These are phyloP conservation scores for Hymenotorrendiella dingleyae DNA, from an alignment of 2,329 filamentous ascomycete species.

Conservation along the genomic window DNA sequence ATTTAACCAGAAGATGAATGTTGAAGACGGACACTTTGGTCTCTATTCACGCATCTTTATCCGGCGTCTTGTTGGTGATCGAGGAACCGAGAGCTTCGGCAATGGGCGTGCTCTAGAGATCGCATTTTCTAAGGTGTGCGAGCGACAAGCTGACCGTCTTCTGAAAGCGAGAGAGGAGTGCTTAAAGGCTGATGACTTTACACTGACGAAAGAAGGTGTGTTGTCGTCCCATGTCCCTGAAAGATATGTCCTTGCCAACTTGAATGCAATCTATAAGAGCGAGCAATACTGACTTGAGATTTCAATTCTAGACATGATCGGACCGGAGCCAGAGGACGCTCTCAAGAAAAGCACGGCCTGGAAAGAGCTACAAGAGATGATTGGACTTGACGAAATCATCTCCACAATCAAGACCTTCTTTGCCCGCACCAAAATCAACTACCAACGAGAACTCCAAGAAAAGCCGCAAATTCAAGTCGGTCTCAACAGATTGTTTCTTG, in stretches of 20 bases:
- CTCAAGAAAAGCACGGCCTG: constrained; percentile 49
- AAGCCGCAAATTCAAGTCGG: constrained; percentile 53
- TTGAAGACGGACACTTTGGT: not conserved
- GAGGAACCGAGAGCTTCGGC: not conserved
- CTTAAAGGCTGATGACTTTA: not conserved
- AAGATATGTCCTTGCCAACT: no score
- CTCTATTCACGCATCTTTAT: not conserved
- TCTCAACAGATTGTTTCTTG: constrained; percentile 64
- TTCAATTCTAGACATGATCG: constrained; percentile 68
- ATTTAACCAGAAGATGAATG: not conserved
- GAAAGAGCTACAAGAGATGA: constrained; percentile 48
- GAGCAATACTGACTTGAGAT: no score
- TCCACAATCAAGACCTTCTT: constrained; percentile 45
- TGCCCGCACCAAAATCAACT: constrained; percentile 46
- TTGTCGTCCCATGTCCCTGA: no score
- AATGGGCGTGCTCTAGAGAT: not conserved
- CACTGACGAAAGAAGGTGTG: no score
- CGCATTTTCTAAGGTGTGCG: not conserved
- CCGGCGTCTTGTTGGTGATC: not conserved
- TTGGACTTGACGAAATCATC: constrained; percentile 50
- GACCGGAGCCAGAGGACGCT: constrained; percentile 52
- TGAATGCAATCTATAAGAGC: no score
- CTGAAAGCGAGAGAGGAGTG: not conserved
- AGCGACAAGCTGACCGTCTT: not conserved
- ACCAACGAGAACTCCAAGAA: constrained; percentile 57